Conservation (phyloP, 2,329 filamentous ascomycete species). For the Sporothrix curviconia region DNA sequence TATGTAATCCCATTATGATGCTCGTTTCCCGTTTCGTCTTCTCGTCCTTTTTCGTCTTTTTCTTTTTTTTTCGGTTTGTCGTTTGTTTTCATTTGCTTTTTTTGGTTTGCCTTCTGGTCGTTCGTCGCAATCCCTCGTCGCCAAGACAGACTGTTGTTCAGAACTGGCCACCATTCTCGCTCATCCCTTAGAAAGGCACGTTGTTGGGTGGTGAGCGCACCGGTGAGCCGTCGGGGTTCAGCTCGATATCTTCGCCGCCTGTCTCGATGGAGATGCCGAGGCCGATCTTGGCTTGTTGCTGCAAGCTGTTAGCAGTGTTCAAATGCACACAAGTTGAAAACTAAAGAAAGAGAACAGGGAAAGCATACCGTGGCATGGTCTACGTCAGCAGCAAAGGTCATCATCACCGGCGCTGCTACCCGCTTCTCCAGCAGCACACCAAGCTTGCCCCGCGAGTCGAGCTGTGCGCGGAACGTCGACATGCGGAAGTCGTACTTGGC, state of each 20-base stretch:
- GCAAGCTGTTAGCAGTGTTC: conserved; percentile 28
- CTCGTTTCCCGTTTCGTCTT: background rate
- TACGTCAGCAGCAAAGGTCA: conserved; percentile 94
- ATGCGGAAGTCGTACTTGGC: conserved; percentile 98
- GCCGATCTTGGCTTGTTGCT: conserved; percentile 95
- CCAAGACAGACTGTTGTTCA: background rate
- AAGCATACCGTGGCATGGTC: conserved; percentile 84
- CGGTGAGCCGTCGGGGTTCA: conserved; percentile 64
- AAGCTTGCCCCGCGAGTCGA: conserved; percentile 91
- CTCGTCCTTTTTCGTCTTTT: background rate
- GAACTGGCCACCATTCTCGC: no score
- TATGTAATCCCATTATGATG: background rate
- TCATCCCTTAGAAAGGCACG: conserved; percentile 61
- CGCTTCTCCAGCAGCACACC: conserved; percentile 92
- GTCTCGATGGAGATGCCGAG: conserved; percentile 89
- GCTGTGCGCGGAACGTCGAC: conserved; percentile 89
- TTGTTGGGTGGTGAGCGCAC: conserved; percentile 48
- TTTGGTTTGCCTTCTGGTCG: background rate
- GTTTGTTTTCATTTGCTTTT: background rate
- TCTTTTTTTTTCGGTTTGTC: background rate
- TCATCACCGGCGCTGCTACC: conserved; percentile 81
- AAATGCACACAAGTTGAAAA: background rate
- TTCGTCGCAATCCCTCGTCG: background rate
- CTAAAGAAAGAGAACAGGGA: background rate
- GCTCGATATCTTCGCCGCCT: conserved; percentile 76